A percentile compares a stretch with the other conserved stretches of the same genome.
phyloP scores from a whole-genome alignment of 306 rosid genomes.

The Cicer cuneatum region DNA sequence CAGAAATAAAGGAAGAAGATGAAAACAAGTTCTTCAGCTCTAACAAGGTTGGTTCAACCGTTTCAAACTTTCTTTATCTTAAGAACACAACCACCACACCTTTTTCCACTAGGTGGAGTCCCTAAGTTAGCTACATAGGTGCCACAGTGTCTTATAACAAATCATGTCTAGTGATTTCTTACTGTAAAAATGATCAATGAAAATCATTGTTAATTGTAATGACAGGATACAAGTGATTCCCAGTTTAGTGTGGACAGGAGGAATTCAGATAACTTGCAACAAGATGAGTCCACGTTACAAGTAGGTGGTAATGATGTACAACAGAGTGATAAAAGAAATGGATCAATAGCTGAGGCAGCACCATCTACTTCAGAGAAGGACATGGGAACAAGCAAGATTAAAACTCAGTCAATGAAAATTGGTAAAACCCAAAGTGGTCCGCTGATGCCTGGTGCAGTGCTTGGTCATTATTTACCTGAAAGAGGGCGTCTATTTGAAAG shows the following conservation, averaged over 20 bases:
- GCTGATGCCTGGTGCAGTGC: conserved; percentile 67
- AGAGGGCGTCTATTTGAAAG: conserved; percentile 62
- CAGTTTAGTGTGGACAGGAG: conserved; percentile 56
- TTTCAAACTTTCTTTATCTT: conserved; percentile 19
- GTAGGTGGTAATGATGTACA: conserved; percentile 53
- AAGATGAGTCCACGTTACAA: conserved; percentile 51
- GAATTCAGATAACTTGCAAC: conserved; percentile 55
- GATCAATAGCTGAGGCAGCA: conserved; percentile 46
- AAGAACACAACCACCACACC: not conserved
- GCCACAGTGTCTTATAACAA: not conserved
- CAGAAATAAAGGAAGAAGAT: conserved; percentile 76
- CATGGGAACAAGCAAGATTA: conserved; percentile 52
- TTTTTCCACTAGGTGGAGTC: not conserved
- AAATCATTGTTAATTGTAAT: conserved; percentile 31
- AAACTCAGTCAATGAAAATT: conserved; percentile 57
- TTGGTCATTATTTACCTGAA: conserved; percentile 73
- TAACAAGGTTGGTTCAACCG: conserved; percentile 48
- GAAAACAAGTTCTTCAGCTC: conserved; percentile 52
- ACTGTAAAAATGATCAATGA: not conserved
- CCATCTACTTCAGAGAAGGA: conserved; percentile 46
- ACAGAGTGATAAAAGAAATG: conserved; percentile 52
- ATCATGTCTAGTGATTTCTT: conserved; percentile 4
- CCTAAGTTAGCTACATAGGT: not conserved
- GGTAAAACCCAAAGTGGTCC: conserved; percentile 94
- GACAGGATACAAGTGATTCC: conserved; percentile 61